Evolutionary conservation across 306 rosid genomes (phyloP).

Genomic region (Acacia confusa): DNA sequence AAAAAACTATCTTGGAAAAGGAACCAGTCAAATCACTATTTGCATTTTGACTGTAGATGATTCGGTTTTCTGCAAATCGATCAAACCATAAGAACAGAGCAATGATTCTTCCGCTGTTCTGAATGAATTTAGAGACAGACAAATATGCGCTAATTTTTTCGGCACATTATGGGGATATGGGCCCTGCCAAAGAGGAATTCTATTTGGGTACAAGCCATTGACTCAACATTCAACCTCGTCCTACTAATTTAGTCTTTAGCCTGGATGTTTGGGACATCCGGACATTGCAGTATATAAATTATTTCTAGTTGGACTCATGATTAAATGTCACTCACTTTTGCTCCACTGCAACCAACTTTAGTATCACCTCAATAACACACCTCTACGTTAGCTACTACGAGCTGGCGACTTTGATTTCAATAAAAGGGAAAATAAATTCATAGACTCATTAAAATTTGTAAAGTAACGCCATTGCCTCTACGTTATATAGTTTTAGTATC

Average conservation of each 20-base stretch:
- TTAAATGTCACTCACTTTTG: not conserved
- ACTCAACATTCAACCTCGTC: not conserved
- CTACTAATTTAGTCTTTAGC: not conserved
- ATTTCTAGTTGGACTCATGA: not conserved
- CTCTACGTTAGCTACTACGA: not conserved
- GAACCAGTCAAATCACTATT: constrained; percentile 6
- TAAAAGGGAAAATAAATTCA: not conserved
- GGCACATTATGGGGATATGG: not conserved
- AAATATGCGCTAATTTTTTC: not conserved
- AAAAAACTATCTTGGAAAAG: not conserved
- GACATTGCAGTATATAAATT: not conserved
- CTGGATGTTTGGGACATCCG: not conserved
- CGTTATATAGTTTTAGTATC: not conserved
- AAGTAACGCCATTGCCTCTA: not conserved
- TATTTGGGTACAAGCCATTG: constrained; percentile 3
- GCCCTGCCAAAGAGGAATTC: not conserved
- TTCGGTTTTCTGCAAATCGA: not conserved
- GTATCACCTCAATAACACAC: too few species aligned
- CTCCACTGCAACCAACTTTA: not conserved
- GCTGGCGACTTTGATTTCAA: not conserved
- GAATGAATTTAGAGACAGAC: not conserved
- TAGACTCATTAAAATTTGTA: not conserved
- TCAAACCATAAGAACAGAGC: not conserved
- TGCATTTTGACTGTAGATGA: not conserved
- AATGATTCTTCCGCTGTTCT: not conserved